Base-by-base conservation (phyloP, 2,329 filamentous ascomycete species). In the Colletotrichum neosansevieriae region DNA sequence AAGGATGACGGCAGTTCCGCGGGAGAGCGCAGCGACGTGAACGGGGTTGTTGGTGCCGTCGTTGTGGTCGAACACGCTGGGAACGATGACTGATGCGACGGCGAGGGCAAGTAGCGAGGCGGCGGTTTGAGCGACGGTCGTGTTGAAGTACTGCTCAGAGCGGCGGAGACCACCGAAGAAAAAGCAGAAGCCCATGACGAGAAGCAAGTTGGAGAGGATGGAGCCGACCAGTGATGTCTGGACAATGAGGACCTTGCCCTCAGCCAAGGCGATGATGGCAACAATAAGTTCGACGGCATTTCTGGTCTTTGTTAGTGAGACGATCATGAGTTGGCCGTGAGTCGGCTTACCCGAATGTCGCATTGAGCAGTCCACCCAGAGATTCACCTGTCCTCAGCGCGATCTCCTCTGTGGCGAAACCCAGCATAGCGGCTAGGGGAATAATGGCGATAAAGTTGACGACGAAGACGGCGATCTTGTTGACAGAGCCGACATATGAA, bases 371-470 rank as follows among this genome's bases (percentile, higher is more conserved):
- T 63, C 94, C 95, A 70, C 95, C 95, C 2, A 97, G 82, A 0
- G 93, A 94, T 78, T 98, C 94, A 57, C 94, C 94, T 0, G 90
- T 91, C 65, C 90, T 86, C 61, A 94, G 80, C 3, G 94, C 92
- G 71, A 98, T 91, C 78, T 97, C 94, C 78, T 98, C 95, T 0
- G 95, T 98, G 0, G 93, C 93, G 75, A 92, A 97, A 73, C 92
- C 91, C 24, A 98, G 84, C 83, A 97, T 90, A 13, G 91, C 92
- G 3, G 95, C 95, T 45, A 98, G 85, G 0, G 94, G 94, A 67
- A 98, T 91, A 73, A 98, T 97, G 70, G 94, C 95, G 71, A 98
- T 87, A 75, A 98, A 98, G 82, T 98, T 98, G 79, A 98, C 87
- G 63, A 94, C 88, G 75, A 98, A 98, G 53, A 96, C 84, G 36